Conservation (phyloP, 108 stramenopile species). For the Nitzschia sp. region DNA sequence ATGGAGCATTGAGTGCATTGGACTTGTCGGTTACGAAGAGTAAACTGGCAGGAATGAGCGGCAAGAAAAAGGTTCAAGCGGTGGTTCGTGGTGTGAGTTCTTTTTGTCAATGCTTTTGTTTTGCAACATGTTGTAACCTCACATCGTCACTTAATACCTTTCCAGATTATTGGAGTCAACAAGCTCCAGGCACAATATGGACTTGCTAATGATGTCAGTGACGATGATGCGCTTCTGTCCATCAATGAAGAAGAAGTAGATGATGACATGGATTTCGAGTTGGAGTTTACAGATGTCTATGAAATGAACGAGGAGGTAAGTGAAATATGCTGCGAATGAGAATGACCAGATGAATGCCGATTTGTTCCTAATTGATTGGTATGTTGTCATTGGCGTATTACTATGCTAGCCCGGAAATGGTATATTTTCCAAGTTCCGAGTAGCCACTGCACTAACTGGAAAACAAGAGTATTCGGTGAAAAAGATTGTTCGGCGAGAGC, state of each 20-base stretch:
- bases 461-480: constrained; percentile 54
- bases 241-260: background rate
- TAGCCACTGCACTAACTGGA: constrained; percentile 46
- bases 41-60: constrained; percentile 10
- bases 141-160: too few relatives aligned
- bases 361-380: background rate
- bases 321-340: background rate
- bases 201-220: background rate
- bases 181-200: constrained; percentile 12
- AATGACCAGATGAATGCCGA: background rate
- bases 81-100: constrained; percentile 5
- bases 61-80: constrained; percentile 6
- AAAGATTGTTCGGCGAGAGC: constrained; percentile 46
- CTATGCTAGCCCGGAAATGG: constrained; percentile 50
- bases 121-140: too few relatives aligned
- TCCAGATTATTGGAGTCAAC: constrained; percentile 12
- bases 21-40: constrained; percentile 41
- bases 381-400: background rate
- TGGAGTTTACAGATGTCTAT: constrained; percentile 16
- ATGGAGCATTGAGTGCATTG: constrained; percentile 24
- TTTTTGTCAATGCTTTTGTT: background rate
- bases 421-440: constrained; percentile 46
- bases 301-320: constrained; percentile 5
- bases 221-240: background rate
- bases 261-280: constrained; percentile 14